phyloP scores from a whole-genome alignment of 2,329 filamentous ascomycete genomes.

The Fusarium armeniacum region DNA sequence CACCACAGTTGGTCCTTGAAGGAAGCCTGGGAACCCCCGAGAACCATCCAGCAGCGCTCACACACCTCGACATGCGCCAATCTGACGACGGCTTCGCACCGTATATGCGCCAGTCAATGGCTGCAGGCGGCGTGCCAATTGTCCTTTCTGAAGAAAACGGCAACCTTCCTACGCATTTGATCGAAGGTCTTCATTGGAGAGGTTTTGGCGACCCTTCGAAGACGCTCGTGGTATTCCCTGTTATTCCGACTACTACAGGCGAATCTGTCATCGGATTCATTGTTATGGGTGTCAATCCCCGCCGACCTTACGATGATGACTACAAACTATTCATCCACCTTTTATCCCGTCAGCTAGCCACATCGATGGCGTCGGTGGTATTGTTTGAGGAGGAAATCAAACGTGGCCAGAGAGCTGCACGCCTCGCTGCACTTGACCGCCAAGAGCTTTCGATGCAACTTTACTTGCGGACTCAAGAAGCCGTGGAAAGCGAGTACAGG shows the following conservation, averaged over 20 bases:
- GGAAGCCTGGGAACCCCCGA: constrained; percentile 77
- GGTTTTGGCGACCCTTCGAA: constrained; percentile 79
- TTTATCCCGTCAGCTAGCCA: constrained; percentile 80
- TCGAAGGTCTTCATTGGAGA: constrained; percentile 77
- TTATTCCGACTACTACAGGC: constrained; percentile 79
- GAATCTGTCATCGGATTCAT: constrained; percentile 83
- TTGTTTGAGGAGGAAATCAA: constrained; percentile 87
- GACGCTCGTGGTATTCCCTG: constrained; percentile 81
- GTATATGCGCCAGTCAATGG: constrained; percentile 81
- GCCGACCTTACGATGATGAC: constrained; percentile 83
- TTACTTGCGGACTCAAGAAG: constrained; percentile 72
- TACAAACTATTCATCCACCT: constrained; percentile 84
- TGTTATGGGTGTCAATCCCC: constrained; percentile 82
- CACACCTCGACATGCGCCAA: constrained; percentile 75
- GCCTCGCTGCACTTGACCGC: constrained; percentile 80
- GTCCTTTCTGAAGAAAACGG: constrained; percentile 76
- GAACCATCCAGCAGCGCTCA: constrained; percentile 72
- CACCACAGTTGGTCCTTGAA: constrained; percentile 77
- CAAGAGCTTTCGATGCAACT: constrained; percentile 84
- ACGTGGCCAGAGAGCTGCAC: constrained; percentile 79
- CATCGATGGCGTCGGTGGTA: constrained; percentile 84
- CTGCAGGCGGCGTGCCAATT: constrained; percentile 73
- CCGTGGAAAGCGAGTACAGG: constrained; percentile 77
- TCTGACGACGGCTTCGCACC: constrained; percentile 81
- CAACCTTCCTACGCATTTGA: constrained; percentile 73